Conservation (phyloP, 225 moss, liverwort and hornwort species). For the Anthoceros angustus region DNA sequence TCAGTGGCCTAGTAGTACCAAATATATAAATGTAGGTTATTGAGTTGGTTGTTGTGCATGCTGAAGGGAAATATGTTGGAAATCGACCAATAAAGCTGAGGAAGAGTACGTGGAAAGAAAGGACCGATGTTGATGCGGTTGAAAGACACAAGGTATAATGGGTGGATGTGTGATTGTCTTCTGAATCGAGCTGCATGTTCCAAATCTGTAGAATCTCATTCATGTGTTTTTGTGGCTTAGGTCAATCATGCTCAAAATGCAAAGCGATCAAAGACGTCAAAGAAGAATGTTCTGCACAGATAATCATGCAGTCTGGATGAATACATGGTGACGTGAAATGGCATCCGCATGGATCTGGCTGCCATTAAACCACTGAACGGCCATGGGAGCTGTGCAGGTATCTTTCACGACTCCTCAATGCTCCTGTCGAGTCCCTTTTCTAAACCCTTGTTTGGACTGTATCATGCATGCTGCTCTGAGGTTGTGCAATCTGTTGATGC, state of each 20-base stretch:
- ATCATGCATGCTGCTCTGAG: no score
- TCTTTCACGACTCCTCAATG: no score
- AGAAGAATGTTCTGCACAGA: conserved; percentile 69
- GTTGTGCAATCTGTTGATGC: no score
- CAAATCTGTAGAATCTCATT: not conserved
- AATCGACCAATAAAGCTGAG: conserved; percentile 91
- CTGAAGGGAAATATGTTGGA: conserved; percentile 84
- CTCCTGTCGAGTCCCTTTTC: no score
- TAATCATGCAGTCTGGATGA: conserved; percentile 11
- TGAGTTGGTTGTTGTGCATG: conserved; percentile 1
- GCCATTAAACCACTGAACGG: no score
- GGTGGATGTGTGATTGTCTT: not conserved
- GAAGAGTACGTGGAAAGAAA: conserved; percentile 94
- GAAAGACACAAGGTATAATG: conserved; percentile 42
- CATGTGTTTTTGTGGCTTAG: not conserved
- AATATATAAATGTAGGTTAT: not conserved
- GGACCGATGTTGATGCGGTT: conserved; percentile 39
- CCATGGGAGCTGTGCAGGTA: no score
- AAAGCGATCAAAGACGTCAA: conserved; percentile 54
- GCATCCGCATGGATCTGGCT: no score
- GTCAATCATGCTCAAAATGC: conserved; percentile 11
- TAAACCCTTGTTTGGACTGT: no score
- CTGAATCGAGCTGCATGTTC: not conserved
- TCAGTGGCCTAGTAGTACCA: not conserved
- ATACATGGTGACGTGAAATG: no score